phyloP scores from a whole-genome alignment of 805 yeast genomes.

The Starmerella cellae region DNA sequence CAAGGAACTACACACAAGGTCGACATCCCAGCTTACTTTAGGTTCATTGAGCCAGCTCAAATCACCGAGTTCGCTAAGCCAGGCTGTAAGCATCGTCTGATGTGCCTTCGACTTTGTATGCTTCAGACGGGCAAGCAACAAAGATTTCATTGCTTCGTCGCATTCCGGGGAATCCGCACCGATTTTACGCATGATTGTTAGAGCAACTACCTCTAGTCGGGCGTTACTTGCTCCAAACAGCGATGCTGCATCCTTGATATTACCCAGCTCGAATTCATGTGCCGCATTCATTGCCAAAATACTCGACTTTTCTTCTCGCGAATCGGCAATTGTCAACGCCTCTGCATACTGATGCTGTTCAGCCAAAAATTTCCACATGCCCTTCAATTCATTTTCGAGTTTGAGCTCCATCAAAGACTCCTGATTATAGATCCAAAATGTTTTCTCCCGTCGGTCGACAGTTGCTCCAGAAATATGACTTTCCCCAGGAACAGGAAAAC shows the following conservation, averaged over 20 bases:
- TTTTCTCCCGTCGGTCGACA: constrained; percentile 37
- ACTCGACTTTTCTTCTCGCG: constrained; percentile 30
- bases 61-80: constrained; percentile 49
- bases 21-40: constrained; percentile 42
- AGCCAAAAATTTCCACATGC: constrained; percentile 60
- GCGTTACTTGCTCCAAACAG: constrained; percentile 49
- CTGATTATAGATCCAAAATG: constrained; percentile 67
- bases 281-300: constrained; percentile 46
- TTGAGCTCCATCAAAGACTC: constrained; percentile 52
- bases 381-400: constrained; percentile 52
- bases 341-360: constrained; percentile 44
- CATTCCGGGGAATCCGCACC: constrained; percentile 2
- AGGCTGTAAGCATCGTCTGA: constrained; percentile 42
- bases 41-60: constrained; percentile 38
- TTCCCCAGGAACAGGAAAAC: not conserved
- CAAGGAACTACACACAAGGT: constrained; percentile 60
- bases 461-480: constrained; percentile 34
- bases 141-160: constrained; percentile 31
- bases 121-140: constrained; percentile 16
- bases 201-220: constrained; percentile 57
- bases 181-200: constrained; percentile 36
- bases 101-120: constrained; percentile 31
- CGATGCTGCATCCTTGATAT: constrained; percentile 33
- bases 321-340: constrained; percentile 40
- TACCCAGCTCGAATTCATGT: constrained; percentile 28